A percentile compares a stretch with the other conserved stretches of the same genome.
Evolutionary conservation across 2,329 filamentous ascomycete genomes (phyloP).

Genomic region (Sarocladium oryzae): DNA sequence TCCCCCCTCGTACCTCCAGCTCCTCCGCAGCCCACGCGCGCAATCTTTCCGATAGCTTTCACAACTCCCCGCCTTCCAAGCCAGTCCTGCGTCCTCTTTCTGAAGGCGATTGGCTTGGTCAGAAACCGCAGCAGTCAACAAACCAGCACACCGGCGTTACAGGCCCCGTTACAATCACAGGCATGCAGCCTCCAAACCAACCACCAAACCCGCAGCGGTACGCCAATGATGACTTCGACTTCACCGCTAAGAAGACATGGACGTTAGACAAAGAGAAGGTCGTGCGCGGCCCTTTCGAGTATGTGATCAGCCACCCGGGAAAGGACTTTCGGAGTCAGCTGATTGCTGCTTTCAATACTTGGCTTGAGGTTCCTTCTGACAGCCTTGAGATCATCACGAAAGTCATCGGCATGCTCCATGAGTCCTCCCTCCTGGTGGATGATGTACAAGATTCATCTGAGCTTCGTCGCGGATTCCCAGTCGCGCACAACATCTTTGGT

Average conservation of each 20-base stretch:
- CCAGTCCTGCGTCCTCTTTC: constrained; percentile 44
- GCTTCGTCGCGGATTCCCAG: constrained; percentile 71
- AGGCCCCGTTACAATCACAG: constrained; percentile 14
- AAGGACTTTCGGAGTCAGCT: constrained; percentile 79
- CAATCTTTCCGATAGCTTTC: constrained; percentile 16
- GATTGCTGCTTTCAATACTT: constrained; percentile 74
- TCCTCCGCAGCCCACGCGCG: constrained; percentile 48
- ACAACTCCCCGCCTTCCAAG: constrained; percentile 20
- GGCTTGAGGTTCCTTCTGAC: constrained; percentile 66
- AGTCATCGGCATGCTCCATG: constrained; percentile 80
- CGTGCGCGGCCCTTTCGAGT: constrained; percentile 72
- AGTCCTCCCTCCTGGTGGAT: constrained; percentile 75
- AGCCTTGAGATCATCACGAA: constrained; percentile 69
- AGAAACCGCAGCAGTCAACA: constrained; percentile 21
- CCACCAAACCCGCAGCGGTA: constrained; percentile 46
- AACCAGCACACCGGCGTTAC: constrained; percentile 9
- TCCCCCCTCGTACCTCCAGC: constrained; percentile 57
- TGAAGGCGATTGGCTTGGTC: constrained; percentile 55
- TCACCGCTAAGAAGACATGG: constrained; percentile 51
- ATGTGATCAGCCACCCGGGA: constrained; percentile 70
- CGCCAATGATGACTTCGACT: constrained; percentile 49
- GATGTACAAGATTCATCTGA: constrained; percentile 80
- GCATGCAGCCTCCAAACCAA: constrained; percentile 24
- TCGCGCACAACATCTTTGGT: constrained; percentile 79
- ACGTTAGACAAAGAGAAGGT: constrained; percentile 69